phyloP scores from a whole-genome alignment of 768 basidiomycete species.

The Kwoniella sp. region DNA sequence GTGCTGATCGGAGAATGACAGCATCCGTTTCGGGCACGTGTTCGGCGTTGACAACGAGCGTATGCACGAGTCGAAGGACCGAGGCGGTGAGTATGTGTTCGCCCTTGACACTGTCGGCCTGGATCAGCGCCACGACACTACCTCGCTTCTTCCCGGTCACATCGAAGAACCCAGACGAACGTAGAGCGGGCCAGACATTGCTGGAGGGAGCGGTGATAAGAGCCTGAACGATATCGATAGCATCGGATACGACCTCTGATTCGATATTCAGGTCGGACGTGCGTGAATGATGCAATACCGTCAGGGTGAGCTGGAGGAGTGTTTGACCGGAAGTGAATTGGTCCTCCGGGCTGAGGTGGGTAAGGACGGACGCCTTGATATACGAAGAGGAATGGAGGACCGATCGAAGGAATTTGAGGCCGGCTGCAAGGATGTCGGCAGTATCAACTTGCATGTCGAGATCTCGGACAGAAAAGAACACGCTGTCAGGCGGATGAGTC shows the following conservation, averaged over 20 bases:
- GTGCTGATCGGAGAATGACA: slow-evolving; percentile 64
- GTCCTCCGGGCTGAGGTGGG: slow-evolving; percentile 57
- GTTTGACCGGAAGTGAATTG: slow-evolving; percentile 78
- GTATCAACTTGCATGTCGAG: slow-evolving; percentile 70
- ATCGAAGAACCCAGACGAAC: slow-evolving; percentile 69
- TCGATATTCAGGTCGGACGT: slow-evolving; percentile 62
- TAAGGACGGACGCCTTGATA: slow-evolving; percentile 33
- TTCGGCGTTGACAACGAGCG: slow-evolving; percentile 74
- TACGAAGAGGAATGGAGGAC: slow-evolving; percentile 69
- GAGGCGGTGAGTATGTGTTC: slow-evolving; percentile 68
- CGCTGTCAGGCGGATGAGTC: slow-evolving; percentile 8
- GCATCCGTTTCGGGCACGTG: slow-evolving; percentile 71
- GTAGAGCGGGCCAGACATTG: slow-evolving; percentile 84
- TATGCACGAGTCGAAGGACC: slow-evolving; percentile 61
- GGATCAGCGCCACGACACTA: slow-evolving; percentile 62
- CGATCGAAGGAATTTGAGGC: slow-evolving; percentile 76
- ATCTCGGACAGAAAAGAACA: slow-evolving; percentile 37
- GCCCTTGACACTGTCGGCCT: slow-evolving; percentile 70
- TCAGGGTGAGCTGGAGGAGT: slow-evolving; percentile 60
- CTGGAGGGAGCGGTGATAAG: slow-evolving; percentile 77
- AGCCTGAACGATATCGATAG: slow-evolving; percentile 77
- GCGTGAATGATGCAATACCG: slow-evolving; percentile 57
- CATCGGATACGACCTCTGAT: slow-evolving; percentile 68
- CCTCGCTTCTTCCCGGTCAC: slow-evolving; percentile 29
- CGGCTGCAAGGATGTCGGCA: slow-evolving; percentile 69